These are phyloP conservation scores for Microthlaspi erraticum DNA, from an alignment of 345 rosid species.

Conservation along the genomic window DNA sequence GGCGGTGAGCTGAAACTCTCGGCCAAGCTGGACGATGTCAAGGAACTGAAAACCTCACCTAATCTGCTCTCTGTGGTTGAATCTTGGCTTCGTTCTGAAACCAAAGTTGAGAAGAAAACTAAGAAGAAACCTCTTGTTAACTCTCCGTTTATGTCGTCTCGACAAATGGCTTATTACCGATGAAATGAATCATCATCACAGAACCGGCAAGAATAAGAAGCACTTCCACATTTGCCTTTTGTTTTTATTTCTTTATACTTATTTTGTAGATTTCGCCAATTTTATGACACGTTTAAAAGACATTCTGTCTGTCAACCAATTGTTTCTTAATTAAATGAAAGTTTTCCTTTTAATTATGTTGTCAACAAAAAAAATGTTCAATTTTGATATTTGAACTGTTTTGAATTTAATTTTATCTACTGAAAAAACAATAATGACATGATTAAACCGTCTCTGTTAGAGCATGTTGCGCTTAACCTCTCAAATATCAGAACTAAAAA, in stretches of 20 bases:
- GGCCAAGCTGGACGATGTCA: conserved; percentile 57
- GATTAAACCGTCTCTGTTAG: background rate
- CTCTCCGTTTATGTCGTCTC: conserved; percentile 67
- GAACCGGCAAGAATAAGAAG: conserved; percentile 18
- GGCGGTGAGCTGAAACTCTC: conserved; percentile 76
- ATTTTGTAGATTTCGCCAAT: background rate
- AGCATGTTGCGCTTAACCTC: conserved; percentile 28
- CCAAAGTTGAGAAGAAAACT: conserved; percentile 64
- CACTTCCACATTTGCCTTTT: background rate
- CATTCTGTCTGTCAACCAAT: background rate
- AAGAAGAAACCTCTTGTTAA: conserved; percentile 47
- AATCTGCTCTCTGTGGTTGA: conserved; percentile 89
- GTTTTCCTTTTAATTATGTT: background rate
- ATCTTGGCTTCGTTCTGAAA: conserved; percentile 88
- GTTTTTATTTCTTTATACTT: background rate
- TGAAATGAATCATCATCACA: conserved; percentile 49
- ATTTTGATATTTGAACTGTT: too few species aligned
- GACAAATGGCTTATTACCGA: conserved; percentile 96
- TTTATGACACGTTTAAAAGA: background rate
- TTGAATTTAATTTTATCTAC: too few species aligned
- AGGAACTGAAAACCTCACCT: conserved; percentile 65
- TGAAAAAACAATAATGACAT: too few species aligned
- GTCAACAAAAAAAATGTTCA: too few species aligned
- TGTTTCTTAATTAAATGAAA: background rate
- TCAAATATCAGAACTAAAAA: background rate